Evolutionary conservation across 805 yeast species (phyloP).

Genomic region (Sugiyamaella boreocaroliniensis): DNA sequence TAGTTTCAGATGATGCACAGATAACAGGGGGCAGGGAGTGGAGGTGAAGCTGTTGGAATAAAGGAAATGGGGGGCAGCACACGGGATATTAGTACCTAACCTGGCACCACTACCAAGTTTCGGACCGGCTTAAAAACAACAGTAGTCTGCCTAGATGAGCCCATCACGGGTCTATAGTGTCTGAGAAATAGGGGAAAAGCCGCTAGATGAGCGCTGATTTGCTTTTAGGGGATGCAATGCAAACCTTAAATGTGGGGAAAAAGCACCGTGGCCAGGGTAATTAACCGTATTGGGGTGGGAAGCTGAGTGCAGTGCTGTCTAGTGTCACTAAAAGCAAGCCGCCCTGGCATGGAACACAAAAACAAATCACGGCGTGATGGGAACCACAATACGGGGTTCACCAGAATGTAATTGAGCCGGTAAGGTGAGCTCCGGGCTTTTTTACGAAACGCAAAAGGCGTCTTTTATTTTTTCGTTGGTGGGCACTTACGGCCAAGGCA

Average conservation of each 20-base stretch:
- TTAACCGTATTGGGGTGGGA: background rate
- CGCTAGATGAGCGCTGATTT: background rate
- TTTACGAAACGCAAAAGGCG: no score
- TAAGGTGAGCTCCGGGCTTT: no score
- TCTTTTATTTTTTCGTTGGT: no score
- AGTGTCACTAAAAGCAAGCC: background rate
- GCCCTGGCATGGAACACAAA: background rate
- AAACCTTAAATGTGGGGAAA: background rate
- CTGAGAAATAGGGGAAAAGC: background rate
- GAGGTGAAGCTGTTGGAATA: background rate
- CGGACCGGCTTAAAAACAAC: no score
- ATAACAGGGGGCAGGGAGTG: background rate
- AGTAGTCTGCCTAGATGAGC: no score
- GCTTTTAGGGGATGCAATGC: background rate
- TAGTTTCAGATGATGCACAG: background rate
- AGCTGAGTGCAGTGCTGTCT: background rate
- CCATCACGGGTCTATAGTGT: no score
- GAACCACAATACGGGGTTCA: no score
- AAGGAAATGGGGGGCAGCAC: background rate
- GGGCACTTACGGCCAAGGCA: no score
- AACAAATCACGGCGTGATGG: background rate
- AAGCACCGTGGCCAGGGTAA: background rate
- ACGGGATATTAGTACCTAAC: background rate
- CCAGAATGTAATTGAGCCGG: no score
- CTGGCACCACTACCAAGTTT: background rate